Evolutionary conservation across 805 yeast genomes (phyloP).

Genomic region (Lipomyces chichibuensis): DNA sequence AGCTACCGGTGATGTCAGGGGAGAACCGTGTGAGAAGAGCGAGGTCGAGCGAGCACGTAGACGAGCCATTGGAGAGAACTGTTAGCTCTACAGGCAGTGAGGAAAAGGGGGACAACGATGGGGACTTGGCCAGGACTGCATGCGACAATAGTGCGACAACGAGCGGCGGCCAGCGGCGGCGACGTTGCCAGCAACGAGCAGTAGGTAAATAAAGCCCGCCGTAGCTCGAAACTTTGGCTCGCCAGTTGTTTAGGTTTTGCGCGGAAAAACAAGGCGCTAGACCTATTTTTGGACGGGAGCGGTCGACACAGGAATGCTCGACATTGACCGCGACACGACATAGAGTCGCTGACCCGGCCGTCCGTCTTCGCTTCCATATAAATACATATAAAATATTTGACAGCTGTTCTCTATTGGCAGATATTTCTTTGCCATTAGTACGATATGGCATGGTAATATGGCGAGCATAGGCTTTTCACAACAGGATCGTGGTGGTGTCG

Average conservation of each 20-base stretch:
- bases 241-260: neutral
- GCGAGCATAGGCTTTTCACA: no score
- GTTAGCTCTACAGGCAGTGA: neutral
- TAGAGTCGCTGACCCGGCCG: neutral
- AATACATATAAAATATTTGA: neutral
- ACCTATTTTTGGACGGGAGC: neutral
- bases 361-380: neutral
- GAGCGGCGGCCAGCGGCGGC: slow-evolving; percentile 10
- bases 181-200: neutral
- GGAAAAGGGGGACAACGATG: slow-evolving; percentile 3
- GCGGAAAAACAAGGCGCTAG: neutral
- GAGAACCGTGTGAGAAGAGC: slow-evolving; percentile 13
- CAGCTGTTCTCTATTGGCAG: no score
- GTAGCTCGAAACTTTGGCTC: neutral
- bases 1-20: slow-evolving; percentile 1
- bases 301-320: neutral
- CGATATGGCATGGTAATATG: no score
- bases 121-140: slow-evolving; percentile 10
- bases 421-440: no score
- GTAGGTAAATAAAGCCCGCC: neutral
- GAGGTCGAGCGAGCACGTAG: slow-evolving; percentile 23
- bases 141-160: slow-evolving; percentile 11
- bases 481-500: no score
- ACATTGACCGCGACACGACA: neutral
- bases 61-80: slow-evolving; percentile 8